Evolutionary conservation across 768 basidiomycete genomes (phyloP), one percentile per base, ranked within the genome.

Genomic region (Phylloporus sp.): DNA sequence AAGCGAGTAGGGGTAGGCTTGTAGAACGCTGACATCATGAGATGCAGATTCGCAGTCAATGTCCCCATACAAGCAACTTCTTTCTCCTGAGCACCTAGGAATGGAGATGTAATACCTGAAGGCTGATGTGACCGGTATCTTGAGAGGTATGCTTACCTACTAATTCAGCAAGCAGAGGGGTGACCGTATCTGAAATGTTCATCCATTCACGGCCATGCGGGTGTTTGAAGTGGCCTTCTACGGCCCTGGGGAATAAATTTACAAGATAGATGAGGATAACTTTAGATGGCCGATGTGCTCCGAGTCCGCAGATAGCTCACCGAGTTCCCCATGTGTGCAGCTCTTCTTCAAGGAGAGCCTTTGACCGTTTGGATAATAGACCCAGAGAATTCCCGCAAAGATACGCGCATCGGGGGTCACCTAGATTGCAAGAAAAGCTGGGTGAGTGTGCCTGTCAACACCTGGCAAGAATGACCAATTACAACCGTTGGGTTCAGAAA

Each of bases 61-160:
- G 92, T 91, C 64, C 89, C 84, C 84, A 97, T 97, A 68, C 90
- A 92, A 15, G 89, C 91, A 38, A 98, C 89, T 77, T 99, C 96
- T 52, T 79, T 77, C 69, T 85, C 82, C 43, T 81, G 78, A 45
- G 93, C 91, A 56, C 92, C 92, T 92, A 57, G 53, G 57, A 50
- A 55, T 55, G 66, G 50, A 52, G 41, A 59, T 42, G 43, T 43
- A 42, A 52, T 45, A 40, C 52, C 47, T 40, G 44, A 50, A 59
- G 36, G 34, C 28, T 3, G 18, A 42, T 31, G 31, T 18, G 33
- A 24, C 24, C 21, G 27, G 42, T 33, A 26, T 48, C 33, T 33
- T 17, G 47, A 35, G 50, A 46, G 50, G 48, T 24, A 17, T 35
- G 65, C 82, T 65, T 60, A 82, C 95, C 95, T 56, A 96, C 79